Evolutionary conservation across 192 early-diverging fungal species (phyloP).

Genomic region (Entomortierella lignicola): DNA sequence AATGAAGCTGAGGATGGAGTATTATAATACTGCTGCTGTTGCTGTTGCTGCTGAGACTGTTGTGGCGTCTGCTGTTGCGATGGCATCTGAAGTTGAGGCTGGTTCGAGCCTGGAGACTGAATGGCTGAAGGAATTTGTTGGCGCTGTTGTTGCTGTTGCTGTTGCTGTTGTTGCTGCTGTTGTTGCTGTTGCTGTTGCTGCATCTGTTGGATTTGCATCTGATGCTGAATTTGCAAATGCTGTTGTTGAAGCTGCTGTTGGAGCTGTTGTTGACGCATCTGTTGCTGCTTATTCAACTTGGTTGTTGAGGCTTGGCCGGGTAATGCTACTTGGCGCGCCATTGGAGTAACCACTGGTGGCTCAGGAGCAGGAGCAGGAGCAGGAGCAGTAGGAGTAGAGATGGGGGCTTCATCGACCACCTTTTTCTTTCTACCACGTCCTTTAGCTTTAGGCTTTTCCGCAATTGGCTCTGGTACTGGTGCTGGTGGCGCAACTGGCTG

Average conservation of each 20-base stretch:
- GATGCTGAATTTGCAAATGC: constrained; percentile 26
- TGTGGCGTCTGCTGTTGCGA: constrained; percentile 16
- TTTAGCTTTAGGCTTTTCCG: constrained; percentile 27
- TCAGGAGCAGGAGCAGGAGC: constrained; percentile 17
- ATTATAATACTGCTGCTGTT: constrained; percentile 20
- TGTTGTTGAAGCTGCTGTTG: constrained; percentile 33
- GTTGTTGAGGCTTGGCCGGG: constrained; percentile 22
- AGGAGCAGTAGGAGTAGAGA: constrained; percentile 4
- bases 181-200: constrained; percentile 29
- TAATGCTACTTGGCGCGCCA: constrained; percentile 11
- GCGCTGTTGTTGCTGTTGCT: constrained; percentile 17
- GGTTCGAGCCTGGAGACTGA: constrained; percentile 5
- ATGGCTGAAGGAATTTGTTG: constrained; percentile 1
- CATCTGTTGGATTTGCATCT: constrained; percentile 23
- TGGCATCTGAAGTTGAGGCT: constrained; percentile 14
- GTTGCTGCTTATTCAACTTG: constrained; percentile 24
- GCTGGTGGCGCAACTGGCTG: constrained; percentile 17
- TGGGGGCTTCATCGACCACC: constrained; percentile 12
- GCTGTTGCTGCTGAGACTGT: constrained; percentile 38
- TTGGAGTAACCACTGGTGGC: constrained; percentile 11
- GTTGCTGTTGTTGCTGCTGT: constrained; percentile 4
- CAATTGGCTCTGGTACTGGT: constrained; percentile 3
- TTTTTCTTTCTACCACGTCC: constrained; percentile 47
- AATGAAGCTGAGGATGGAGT: not conserved
- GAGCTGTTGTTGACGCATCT: constrained; percentile 7